Evolutionary conservation across 306 rosid species (phyloP), one percentile per base, ranked within the genome.

Genomic region (Urtica urens): DNA sequence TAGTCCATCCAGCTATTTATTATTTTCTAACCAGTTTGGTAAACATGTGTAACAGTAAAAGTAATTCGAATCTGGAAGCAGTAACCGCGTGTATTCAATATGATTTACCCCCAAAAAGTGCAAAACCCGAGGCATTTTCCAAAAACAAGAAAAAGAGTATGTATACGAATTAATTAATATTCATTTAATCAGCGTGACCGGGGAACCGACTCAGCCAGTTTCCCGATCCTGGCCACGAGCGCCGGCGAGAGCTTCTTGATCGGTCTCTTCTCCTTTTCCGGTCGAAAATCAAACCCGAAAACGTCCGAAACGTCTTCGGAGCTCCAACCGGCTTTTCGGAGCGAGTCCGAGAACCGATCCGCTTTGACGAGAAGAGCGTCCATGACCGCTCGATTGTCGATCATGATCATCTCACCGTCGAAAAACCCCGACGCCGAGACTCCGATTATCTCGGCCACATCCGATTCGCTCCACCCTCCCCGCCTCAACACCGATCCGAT

Each of bases 301-400:
- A 94, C 99, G 17, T 85, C 93, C 4, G 94, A 75, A 0, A 92
- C 99, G 38, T 85, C 99, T 34, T 85, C 99, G 57, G 99, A 79
- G 93, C 94, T 92, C 99, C 99, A 92, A 41, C 99, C 99, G 1
- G 99, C 80, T 62, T 82, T 82, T 1, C 96, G 85, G 21, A 92
- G 96, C 23, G 80, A 65, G 3, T 82, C 96, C 38, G 99, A 82
- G 42, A 69, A 76, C 68, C 71, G 62, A 60, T 79, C 93, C 29
- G 81, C 75, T 73, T 92, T 85, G 28, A 92, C 45, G 1, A 92
- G 77, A 31, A 92, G 69, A 37, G 96, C 96, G 54, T 92, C 99
- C 0, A 82, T 68, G 30, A 85, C 65, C 7, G 94, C 93, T 48
- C 82, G 99, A 62, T 77, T 92, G 67, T 92, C 99, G 30, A 92